Evolutionary conservation across 2,329 filamentous ascomycete species (phyloP).

Genomic region (Tolypocladium ophioglossoides): DNA sequence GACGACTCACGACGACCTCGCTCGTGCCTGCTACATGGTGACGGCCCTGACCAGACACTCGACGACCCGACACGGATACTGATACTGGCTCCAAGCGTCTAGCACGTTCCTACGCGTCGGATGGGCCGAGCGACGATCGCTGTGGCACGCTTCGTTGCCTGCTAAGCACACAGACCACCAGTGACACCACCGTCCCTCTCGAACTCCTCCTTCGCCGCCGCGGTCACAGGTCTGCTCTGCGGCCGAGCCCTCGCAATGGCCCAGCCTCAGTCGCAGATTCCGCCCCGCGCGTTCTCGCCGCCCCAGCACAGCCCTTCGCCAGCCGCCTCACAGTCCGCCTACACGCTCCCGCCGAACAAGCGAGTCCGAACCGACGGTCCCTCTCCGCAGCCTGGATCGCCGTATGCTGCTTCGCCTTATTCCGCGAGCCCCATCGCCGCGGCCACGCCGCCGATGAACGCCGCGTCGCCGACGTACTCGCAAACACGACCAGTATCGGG

Average conservation of each 20-base stretch:
- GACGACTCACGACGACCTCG: constrained; percentile 13
- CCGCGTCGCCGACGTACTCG: constrained; percentile 24
- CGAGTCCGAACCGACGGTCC: constrained; percentile 49
- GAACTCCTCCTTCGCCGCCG: constrained; percentile 4
- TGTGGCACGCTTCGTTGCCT: constrained; percentile 40
- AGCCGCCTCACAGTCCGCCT: constrained; percentile 41
- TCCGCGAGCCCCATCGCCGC: constrained; percentile 33
- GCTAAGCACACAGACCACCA: constrained; percentile 20
- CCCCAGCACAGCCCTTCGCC: constrained; percentile 53
- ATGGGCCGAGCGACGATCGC: constrained; percentile 35
- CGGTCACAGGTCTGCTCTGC: neutral
- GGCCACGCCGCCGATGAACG: constrained; percentile 27
- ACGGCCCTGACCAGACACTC: neutral
- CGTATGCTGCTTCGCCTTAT: constrained; percentile 44
- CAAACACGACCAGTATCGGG: constrained; percentile 20
- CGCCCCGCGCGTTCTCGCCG: constrained; percentile 50
- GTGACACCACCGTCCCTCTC: neutral
- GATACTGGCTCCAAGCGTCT: neutral
- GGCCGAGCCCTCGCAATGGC: constrained; percentile 33
- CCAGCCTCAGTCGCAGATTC: constrained; percentile 43
- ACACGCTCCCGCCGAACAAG: constrained; percentile 58
- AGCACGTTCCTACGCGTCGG: constrained; percentile 21
- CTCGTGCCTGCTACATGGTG: constrained; percentile 9
- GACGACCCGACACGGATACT: neutral
- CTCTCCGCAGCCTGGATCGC: constrained; percentile 55